Percentiles rank a stretch among this genome's conserved stretches.
These are phyloP conservation scores for Marsdenia floribunda DNA, from an alignment of 257 asterid species.

Conservation along the genomic window DNA sequence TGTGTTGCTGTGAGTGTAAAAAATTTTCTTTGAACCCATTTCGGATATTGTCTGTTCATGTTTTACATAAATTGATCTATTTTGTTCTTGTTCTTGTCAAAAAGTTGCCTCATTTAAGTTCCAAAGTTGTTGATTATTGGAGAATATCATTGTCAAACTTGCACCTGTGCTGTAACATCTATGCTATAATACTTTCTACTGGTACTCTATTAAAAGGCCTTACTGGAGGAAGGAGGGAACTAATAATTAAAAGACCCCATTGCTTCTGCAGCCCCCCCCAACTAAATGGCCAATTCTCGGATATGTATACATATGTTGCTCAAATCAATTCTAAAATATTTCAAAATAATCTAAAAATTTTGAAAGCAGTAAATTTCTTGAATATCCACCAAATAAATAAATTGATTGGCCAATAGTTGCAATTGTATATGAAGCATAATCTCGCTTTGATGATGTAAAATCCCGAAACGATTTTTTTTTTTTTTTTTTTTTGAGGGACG, in stretches of 20 bases:
- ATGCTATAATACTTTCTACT: not conserved
- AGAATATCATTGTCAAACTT: not conserved
- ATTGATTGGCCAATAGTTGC: not conserved
- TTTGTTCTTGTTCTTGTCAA: not conserved
- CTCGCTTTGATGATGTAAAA: not conserved
- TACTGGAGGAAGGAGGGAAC: not conserved
- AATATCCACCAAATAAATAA: not conserved
- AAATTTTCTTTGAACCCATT: not conserved
- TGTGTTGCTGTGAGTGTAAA: conserved; percentile 87
- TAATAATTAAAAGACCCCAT: not conserved
- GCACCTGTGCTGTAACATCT: not conserved
- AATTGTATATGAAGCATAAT: not conserved
- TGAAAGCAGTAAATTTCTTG: not conserved
- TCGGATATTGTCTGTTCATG: not conserved
- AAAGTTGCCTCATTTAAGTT: not conserved
- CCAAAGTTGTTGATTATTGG: not conserved
- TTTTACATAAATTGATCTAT: not conserved
- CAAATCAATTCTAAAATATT: not conserved
- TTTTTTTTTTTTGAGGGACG: not conserved
- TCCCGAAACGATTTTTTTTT: not conserved
- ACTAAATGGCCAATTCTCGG: not conserved
- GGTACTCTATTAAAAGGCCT: not conserved
- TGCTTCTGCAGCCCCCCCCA: not conserved
- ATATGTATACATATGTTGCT: not conserved
- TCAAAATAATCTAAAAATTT: not conserved